Conservation (phyloP, 345 rosid genomes). For the Pistacia integerrima region DNA sequence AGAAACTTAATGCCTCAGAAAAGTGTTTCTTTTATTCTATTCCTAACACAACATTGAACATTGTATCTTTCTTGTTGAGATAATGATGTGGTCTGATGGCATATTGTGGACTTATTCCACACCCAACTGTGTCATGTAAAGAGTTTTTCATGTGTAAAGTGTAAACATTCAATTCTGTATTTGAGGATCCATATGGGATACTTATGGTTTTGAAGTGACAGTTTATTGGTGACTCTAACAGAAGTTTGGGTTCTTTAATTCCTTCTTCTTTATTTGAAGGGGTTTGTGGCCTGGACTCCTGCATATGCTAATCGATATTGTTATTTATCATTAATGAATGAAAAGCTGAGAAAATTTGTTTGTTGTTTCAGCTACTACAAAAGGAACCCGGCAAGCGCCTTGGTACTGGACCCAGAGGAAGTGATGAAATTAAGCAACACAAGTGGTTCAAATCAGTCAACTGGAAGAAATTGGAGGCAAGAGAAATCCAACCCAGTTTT, state of each 20-base stretch:
- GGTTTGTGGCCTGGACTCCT: neutral
- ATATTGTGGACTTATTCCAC: neutral
- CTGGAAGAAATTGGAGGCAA: constrained; percentile 84
- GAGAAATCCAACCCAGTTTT: constrained; percentile 84
- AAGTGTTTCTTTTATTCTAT: neutral
- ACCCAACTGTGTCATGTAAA: neutral
- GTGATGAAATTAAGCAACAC: constrained; percentile 71
- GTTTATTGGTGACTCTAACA: too few relatives aligned
- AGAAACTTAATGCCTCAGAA: constrained; percentile 14
- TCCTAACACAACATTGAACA: neutral
- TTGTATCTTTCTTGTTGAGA: neutral
- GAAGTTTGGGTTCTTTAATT: neutral
- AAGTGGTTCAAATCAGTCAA: constrained; percentile 86
- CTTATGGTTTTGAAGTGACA: neutral
- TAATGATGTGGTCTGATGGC: neutral
- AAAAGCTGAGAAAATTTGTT: neutral
- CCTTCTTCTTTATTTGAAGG: neutral
- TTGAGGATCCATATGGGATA: neutral
- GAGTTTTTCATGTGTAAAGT: neutral
- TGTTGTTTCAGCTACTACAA: constrained; percentile 60
- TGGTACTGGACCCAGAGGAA: constrained; percentile 69
- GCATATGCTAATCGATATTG: neutral
- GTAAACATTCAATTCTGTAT: neutral
- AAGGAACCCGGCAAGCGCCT: constrained; percentile 75
- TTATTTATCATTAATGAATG: neutral